These are phyloP conservation scores for Petunia secreta DNA, from an alignment of 257 asterid genomes.

Conservation along the genomic window DNA sequence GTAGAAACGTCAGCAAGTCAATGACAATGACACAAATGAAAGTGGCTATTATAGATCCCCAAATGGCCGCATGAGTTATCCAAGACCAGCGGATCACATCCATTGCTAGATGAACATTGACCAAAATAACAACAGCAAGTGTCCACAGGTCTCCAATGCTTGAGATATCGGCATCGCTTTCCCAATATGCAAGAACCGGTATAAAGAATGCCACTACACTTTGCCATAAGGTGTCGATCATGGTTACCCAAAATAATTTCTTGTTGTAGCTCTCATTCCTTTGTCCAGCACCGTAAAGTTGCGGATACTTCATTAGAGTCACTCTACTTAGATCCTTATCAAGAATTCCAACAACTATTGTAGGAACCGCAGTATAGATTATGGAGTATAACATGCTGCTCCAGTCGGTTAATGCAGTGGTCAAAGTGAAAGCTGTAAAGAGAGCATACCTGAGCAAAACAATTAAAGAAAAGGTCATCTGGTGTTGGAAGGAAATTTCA, in stretches of 20 bases:
- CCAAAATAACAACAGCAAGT: constrained; percentile 80
- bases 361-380: constrained; percentile 82
- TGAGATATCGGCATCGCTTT: constrained; percentile 63
- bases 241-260: constrained; percentile 74
- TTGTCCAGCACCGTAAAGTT: constrained; percentile 88
- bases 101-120: constrained; percentile 89
- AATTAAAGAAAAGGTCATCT: constrained; percentile 30
- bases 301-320: constrained; percentile 76
- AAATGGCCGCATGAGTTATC: constrained; percentile 77
- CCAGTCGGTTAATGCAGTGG: constrained; percentile 96
- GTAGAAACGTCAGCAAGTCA: constrained; percentile 63
- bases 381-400: constrained; percentile 91
- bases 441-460: constrained; percentile 70
- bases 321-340: constrained; percentile 86
- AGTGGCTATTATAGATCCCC: constrained; percentile 94
- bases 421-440: constrained; percentile 78
- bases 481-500: constrained; percentile 20
- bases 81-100: constrained; percentile 88
- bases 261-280: constrained; percentile 80
- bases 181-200: constrained; percentile 82
- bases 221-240: constrained; percentile 91
- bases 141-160: constrained; percentile 96
- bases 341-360: constrained; percentile 78
- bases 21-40: constrained; percentile 74
- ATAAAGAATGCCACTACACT: constrained; percentile 71